These are phyloP conservation scores for Candida easanensis DNA, from an alignment of 805 yeast genomes.

Conservation along the genomic window DNA sequence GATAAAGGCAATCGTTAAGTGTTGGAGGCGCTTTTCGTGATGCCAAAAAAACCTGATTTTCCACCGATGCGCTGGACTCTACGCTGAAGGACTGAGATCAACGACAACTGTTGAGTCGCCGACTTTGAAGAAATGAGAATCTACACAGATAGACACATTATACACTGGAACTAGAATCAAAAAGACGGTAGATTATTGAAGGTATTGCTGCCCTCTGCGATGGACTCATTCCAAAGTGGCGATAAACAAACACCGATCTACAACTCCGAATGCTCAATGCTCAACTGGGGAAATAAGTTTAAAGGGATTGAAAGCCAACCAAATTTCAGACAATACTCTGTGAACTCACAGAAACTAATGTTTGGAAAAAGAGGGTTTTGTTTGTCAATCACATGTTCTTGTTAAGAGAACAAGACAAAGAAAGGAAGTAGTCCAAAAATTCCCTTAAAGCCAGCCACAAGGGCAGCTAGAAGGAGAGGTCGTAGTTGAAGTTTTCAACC, in stretches of 20 bases:
- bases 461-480: conserved; percentile 56
- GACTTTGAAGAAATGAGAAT: too few relatives aligned
- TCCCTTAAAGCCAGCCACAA: conserved; percentile 16
- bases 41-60: not conserved
- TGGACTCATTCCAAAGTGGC: too few relatives aligned
- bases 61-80: too few relatives aligned
- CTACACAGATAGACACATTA: too few relatives aligned
- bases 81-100: too few relatives aligned
- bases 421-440: conserved; percentile 22
- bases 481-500: conserved; percentile 99
- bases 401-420: conserved; percentile 5
- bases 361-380: conserved; percentile 6
- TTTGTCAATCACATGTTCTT: not conserved
- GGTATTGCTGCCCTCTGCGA: too few relatives aligned
- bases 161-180: too few relatives aligned
- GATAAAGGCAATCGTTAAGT: not conserved
- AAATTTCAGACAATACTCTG: conserved; percentile 6
- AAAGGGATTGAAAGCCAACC: not conserved
- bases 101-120: too few relatives aligned
- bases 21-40: not conserved
- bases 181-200: too few relatives aligned
- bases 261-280: too few relatives aligned
- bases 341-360: conserved; percentile 12
- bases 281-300: too few relatives aligned
- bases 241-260: too few relatives aligned